A percentile compares a stretch with the other conserved stretches of the same genome.
Evolutionary conservation across 805 yeast genomes (phyloP).

Genomic region (Yamadazyma insecticola): DNA sequence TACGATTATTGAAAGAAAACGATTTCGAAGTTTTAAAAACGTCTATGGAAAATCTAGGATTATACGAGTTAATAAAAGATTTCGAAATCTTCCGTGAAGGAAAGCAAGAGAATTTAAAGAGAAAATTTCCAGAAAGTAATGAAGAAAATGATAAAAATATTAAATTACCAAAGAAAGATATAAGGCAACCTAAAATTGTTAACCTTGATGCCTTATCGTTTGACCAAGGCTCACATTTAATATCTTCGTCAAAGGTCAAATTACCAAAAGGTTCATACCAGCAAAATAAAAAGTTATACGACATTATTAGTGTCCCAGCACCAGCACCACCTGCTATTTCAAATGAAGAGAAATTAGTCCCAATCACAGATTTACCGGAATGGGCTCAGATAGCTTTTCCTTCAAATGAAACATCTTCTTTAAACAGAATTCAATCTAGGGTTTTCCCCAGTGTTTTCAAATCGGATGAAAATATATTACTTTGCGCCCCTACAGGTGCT

Average conservation of each 20-base stretch:
- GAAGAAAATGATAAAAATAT: no score
- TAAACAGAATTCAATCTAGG: conserved; percentile 81
- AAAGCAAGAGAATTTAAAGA: no score
- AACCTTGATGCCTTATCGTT: conserved; percentile 61
- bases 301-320: conserved; percentile 89
- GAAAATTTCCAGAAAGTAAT: conserved; percentile 10
- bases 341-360: conserved; percentile 42
- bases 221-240: conserved; percentile 67
- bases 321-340: conserved; percentile 43
- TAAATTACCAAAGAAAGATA: not conserved
- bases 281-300: conserved; percentile 67
- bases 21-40: conserved; percentile 22
- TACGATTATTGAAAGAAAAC: conserved; percentile 19
- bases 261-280: conserved; percentile 85
- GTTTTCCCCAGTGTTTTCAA: conserved; percentile 77
- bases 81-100: conserved; percentile 28
- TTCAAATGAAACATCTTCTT: conserved; percentile 52
- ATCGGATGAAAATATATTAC: conserved; percentile 63
- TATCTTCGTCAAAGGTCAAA: conserved; percentile 61
- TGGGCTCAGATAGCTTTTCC: conserved; percentile 85
- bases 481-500: conserved; percentile 99
- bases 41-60: conserved; percentile 42
- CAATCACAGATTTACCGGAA: conserved; percentile 61
- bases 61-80: conserved; percentile 39
- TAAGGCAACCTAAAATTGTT: conserved; percentile 47